phyloP scores from a whole-genome alignment of 257 asterid genomes.

The Penstemon davidsonii region DNA sequence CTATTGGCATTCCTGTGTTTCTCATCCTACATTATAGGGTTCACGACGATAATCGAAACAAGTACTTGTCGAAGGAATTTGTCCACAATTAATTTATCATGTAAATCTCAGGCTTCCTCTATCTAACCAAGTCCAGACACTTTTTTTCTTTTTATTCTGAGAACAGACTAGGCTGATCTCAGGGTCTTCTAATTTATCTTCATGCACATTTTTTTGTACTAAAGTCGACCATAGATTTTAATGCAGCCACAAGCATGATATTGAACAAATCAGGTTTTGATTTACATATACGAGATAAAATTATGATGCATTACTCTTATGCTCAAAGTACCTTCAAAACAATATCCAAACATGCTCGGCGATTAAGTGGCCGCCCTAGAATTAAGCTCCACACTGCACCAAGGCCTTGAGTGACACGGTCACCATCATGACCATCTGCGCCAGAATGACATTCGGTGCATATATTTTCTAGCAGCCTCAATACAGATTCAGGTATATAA shows the following conservation, averaged over 20 bases:
- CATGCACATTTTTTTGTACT: background rate
- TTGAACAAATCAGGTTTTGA: background rate
- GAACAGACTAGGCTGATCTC: background rate
- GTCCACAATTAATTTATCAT: constrained; percentile 1
- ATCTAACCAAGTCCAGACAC: background rate
- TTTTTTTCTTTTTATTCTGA: too few species aligned
- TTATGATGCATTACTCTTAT: constrained; percentile 14
- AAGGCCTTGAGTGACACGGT: constrained; percentile 96
- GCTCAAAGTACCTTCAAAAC: constrained; percentile 72
- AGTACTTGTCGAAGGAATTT: background rate
- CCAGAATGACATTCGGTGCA: constrained; percentile 63
- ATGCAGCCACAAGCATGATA: constrained; percentile 18
- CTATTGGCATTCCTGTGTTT: background rate
- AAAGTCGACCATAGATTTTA: constrained; percentile 2
- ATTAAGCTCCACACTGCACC: constrained; percentile 95
- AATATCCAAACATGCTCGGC: constrained; percentile 87
- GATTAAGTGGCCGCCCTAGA: constrained; percentile 76
- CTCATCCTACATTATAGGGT: background rate
- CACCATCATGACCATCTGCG: constrained; percentile 67
- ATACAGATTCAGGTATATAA: constrained; percentile 70
- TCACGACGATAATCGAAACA: background rate
- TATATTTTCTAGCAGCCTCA: constrained; percentile 72
- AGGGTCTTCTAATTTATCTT: constrained; percentile 7
- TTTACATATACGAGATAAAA: constrained; percentile 3
- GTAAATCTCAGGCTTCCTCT: background rate